Conservation (phyloP, 2,329 filamentous ascomycete genomes). For the Colletotrichum sp. region DNA sequence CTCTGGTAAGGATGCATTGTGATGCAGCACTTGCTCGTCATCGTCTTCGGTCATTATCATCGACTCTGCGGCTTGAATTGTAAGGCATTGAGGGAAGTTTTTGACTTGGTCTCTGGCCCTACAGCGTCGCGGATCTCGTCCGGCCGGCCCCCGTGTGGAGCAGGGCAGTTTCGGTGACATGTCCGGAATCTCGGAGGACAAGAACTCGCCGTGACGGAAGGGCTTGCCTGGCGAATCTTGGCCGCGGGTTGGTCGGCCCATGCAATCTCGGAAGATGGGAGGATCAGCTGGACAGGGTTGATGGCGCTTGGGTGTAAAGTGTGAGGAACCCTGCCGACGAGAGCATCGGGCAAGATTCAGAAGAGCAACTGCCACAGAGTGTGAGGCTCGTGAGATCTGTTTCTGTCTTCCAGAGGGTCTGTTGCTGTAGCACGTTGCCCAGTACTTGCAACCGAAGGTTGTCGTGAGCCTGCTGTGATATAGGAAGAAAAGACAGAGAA, state of each 20-base stretch:
- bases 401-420: neutral
- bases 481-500: neutral
- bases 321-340: neutral
- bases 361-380: neutral
- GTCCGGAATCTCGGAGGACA: neutral
- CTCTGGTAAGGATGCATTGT: neutral
- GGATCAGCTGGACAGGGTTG: constrained; percentile 7
- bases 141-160: neutral
- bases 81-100: accelerated
- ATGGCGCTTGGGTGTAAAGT: neutral
- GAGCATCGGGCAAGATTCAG: accelerated
- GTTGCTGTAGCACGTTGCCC: neutral
- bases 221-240: neutral
- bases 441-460: neutral
- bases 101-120: neutral
- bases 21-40: neutral
- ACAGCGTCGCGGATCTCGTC: neutral
- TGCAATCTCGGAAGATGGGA: neutral
- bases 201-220: neutral
- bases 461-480: neutral
- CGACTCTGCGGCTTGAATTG: neutral
- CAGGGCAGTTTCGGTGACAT: neutral
- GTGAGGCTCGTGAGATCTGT: neutral
- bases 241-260: neutral
- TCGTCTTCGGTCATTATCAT: neutral